These are phyloP conservation scores for Pistacia integerrima DNA, from an alignment of 345 rosid species.

Conservation along the genomic window DNA sequence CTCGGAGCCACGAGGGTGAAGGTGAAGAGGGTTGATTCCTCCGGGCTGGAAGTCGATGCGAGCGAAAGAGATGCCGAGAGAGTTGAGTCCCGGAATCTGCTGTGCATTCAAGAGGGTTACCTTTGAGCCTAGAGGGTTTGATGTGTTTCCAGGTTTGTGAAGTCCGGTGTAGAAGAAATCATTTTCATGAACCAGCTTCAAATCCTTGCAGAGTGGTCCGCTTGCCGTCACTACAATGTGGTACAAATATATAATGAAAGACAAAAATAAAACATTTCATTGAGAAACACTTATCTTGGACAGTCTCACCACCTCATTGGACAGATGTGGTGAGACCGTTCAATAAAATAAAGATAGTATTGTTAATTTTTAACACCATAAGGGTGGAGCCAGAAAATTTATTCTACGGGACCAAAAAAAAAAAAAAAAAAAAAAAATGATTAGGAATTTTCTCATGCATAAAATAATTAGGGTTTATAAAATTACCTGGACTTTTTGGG, in stretches of 20 bases:
- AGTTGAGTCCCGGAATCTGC: conserved; percentile 16
- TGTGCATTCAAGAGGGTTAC: neutral
- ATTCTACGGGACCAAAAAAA: no score
- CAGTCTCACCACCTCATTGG: no score
- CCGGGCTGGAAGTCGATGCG: neutral
- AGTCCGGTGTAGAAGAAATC: conserved; percentile 13
- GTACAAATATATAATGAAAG: neutral
- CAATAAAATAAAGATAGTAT: no score
- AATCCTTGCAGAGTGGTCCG: conserved; percentile 17
- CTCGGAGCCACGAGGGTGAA: conserved; percentile 15
- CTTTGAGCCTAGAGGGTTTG: neutral
- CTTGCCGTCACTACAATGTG: neutral
- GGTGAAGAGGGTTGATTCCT: conserved; percentile 5
- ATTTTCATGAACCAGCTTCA: neutral
- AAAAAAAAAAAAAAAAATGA: no score
- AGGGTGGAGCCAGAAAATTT: no score
- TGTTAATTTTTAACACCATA: no score
- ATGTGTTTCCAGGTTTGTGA: neutral
- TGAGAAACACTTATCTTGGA: no score
- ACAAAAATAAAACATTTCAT: neutral
- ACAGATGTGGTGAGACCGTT: no score
- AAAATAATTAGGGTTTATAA: no score
- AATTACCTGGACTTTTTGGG: neutral
- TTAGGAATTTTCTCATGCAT: no score
- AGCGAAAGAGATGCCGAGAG: conserved; percentile 12